phyloP scores from a whole-genome alignment of 805 yeast species.

The Pichia manshurica region DNA sequence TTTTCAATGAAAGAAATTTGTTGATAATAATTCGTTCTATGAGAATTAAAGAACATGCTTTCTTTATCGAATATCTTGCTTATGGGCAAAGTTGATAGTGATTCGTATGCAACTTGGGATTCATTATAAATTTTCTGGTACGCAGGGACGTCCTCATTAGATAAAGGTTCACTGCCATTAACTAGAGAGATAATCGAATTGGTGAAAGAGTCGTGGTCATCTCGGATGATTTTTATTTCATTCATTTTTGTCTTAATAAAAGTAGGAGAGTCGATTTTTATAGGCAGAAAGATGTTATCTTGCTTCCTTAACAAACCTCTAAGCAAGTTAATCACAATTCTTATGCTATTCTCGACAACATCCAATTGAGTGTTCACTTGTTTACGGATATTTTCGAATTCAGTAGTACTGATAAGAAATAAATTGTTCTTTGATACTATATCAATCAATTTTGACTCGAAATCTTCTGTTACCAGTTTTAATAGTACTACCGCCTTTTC shows the following conservation, averaged over 20 bases:
- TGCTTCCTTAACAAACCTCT: constrained; percentile 73
- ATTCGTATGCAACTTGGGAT: constrained; percentile 1
- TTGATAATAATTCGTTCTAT: constrained; percentile 33
- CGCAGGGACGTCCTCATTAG: neutral
- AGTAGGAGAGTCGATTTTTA: constrained; percentile 47
- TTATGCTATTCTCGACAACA: constrained; percentile 54
- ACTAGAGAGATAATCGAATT: neutral
- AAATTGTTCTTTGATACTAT: constrained; percentile 36
- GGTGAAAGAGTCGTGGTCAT: neutral
- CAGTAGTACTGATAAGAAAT: constrained; percentile 37
- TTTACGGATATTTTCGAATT: constrained; percentile 33
- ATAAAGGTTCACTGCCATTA: neutral
- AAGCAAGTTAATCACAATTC: constrained; percentile 58
- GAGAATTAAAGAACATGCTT: neutral
- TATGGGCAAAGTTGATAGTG: neutral
- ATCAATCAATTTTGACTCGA: constrained; percentile 39
- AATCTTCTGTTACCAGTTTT: constrained; percentile 57
- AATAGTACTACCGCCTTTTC: constrained; percentile 57
- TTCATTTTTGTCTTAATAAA: neutral
- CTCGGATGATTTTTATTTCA: neutral
- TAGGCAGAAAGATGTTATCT: constrained; percentile 61
- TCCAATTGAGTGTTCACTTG: constrained; percentile 33
- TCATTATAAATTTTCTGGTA: constrained; percentile 6
- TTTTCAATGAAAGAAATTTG: constrained; percentile 42
- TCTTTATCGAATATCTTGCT: neutral